These are phyloP conservation scores for Arthrobotrys entomopaga DNA, from an alignment of 2,329 filamentous ascomycete species.

Conservation along the genomic window DNA sequence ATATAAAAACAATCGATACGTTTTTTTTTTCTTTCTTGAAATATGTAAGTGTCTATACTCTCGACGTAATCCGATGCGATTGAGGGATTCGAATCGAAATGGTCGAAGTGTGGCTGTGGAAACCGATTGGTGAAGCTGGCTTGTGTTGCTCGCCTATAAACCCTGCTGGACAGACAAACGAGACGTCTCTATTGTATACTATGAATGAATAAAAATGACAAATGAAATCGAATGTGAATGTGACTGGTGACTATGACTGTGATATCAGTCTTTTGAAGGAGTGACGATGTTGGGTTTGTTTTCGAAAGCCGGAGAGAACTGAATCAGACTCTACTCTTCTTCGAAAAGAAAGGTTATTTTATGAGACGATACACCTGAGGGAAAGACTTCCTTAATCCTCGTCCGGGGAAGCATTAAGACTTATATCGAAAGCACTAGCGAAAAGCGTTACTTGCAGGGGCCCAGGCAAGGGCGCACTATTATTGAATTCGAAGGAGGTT, in stretches of 20 bases:
- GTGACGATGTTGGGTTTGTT: conserved; percentile 4
- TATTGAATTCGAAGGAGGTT: conserved; percentile 48
- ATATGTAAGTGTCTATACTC: neutral
- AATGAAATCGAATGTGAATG: conserved; percentile 21
- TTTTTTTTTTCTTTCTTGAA: conserved; percentile 17
- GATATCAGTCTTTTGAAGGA: conserved; percentile 18
- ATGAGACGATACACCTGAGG: conserved; percentile 2
- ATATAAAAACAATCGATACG: conserved; percentile 19
- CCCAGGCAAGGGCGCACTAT: conserved; percentile 36
- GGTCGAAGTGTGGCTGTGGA: neutral
- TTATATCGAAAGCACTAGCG: conserved; percentile 32
- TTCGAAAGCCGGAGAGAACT: neutral
- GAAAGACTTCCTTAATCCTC: conserved; percentile 2
- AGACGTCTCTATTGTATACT: too few relatives aligned
- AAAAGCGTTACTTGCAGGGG: conserved; percentile 5
- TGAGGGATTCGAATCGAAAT: neutral
- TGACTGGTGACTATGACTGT: too few relatives aligned
- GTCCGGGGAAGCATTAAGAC: conserved; percentile 32
- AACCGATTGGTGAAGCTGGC: too few relatives aligned
- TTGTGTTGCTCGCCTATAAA: conserved; percentile 24
- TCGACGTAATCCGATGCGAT: neutral
- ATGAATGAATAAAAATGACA: conserved; percentile 21
- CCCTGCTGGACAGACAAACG: too few relatives aligned
- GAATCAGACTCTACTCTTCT: neutral
- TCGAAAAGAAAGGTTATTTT: conserved; percentile 13